Conservation (phyloP, 495 filamentous ascomycete species). For the Hypomontagnella monticulosa region DNA sequence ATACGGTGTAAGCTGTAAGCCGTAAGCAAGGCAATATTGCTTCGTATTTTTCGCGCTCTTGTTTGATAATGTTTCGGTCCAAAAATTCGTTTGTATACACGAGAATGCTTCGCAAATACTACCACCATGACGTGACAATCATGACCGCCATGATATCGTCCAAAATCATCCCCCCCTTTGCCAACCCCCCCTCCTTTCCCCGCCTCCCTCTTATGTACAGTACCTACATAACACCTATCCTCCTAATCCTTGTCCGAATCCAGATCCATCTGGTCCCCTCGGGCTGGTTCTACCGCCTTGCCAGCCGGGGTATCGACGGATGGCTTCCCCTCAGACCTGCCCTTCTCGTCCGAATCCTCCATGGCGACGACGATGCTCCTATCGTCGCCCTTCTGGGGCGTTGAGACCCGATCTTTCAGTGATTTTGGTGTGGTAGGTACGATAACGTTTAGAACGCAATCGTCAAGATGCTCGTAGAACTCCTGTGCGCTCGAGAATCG, state of each 20-base stretch:
- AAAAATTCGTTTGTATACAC: constrained; percentile 28
- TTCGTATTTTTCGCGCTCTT: background rate
- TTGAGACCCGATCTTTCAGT: constrained; percentile 66
- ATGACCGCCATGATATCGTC: constrained; percentile 21
- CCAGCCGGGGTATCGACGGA: constrained; percentile 7
- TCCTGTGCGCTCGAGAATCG: constrained; percentile 94
- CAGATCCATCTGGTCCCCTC: constrained; percentile 40
- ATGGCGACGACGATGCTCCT: constrained; percentile 67
- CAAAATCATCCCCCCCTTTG: background rate
- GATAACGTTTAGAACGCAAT: constrained; percentile 95
- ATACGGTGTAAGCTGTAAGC: background rate
- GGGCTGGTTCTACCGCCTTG: constrained; percentile 12
- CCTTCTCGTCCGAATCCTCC: constrained; percentile 63
- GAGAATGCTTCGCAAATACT: constrained; percentile 23
- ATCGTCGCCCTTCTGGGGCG: constrained; percentile 56
- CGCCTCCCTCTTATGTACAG: constrained; percentile 26
- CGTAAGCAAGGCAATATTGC: constrained; percentile 6
- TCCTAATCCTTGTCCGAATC: constrained; percentile 40
- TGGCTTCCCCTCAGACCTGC: constrained; percentile 50
- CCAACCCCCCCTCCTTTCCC: constrained; percentile 8
- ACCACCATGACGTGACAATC: too few species aligned
- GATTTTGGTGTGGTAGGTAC: constrained; percentile 80
- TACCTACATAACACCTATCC: background rate
- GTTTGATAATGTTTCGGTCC: constrained; percentile 19
- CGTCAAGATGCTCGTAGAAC: constrained; percentile 98